Conservation (phyloP, 805 yeast species). For the Groenewaldozyma salmanticensis region DNA sequence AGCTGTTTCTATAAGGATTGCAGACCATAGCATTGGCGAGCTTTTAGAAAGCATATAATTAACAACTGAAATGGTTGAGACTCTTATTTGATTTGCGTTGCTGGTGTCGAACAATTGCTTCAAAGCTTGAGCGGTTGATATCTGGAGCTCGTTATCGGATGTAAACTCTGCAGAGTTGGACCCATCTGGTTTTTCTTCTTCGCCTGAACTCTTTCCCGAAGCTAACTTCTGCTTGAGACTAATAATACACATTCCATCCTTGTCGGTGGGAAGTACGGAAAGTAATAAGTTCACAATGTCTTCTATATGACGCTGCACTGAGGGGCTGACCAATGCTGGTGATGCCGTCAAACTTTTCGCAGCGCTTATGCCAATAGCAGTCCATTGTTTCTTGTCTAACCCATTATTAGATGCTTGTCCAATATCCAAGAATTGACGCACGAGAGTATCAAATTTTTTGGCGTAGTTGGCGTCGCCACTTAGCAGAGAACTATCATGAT, state of each 20-base stretch:
- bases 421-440: constrained; percentile 16
- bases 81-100: constrained; percentile 48
- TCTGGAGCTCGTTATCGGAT: constrained; percentile 2
- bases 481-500: constrained; percentile 53
- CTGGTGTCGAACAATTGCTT: constrained; percentile 54
- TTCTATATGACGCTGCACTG: constrained; percentile 22
- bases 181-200: constrained; percentile 6
- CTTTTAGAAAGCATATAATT: constrained; percentile 31
- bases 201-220: not conserved
- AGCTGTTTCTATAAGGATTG: constrained; percentile 49
- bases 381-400: constrained; percentile 19
- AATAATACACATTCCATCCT: constrained; percentile 4
- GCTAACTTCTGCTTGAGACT: constrained; percentile 5
- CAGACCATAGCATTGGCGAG: constrained; percentile 37
- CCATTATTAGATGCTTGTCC: constrained; percentile 25
- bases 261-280: constrained; percentile 13
- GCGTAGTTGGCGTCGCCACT: constrained; percentile 56
- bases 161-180: too few relatives aligned
- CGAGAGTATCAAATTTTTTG: constrained; percentile 33
- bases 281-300: constrained; percentile 20
- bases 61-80: constrained; percentile 45
- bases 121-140: constrained; percentile 32
- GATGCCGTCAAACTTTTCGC: constrained; percentile 30
- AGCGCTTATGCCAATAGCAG: constrained; percentile 34
- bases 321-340: constrained; percentile 24